A percentile compares a stretch with the other conserved stretches of the same genome.
Evolutionary conservation across 257 asterid genomes (phyloP).

Genomic region (Nicotiana noctiflora): DNA sequence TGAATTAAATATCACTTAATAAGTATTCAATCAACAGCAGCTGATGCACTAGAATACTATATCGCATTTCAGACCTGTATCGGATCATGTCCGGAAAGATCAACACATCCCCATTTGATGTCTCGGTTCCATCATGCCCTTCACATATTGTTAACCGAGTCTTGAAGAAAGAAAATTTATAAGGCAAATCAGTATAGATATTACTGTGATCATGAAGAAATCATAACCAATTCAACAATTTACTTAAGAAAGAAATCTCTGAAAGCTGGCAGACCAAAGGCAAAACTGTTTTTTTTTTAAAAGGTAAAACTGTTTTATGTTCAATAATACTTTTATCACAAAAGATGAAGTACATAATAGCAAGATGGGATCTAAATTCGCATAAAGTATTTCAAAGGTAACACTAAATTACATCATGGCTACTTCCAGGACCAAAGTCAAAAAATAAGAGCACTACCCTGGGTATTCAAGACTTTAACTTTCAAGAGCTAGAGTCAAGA

Average conservation of each 20-base stretch:
- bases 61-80: slow-evolving; percentile 59
- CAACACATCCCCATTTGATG: slow-evolving; percentile 92
- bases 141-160: slow-evolving; percentile 90
- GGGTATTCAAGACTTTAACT: background rate
- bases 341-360: background rate
- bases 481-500: background rate
- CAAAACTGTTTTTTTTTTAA: too few species aligned
- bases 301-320: background rate
- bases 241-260: background rate
- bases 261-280: background rate
- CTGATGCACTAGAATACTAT: background rate
- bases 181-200: slow-evolving; percentile 14
- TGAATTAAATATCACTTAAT: slow-evolving; percentile 11
- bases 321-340: background rate
- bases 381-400: background rate
- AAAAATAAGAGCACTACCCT: background rate
- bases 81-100: slow-evolving; percentile 96
- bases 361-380: background rate
- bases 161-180: slow-evolving; percentile 28
- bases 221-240: slow-evolving; percentile 3
- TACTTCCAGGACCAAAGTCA: background rate
- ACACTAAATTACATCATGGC: background rate
- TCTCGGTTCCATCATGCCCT: slow-evolving; percentile 92
- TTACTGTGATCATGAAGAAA: slow-evolving; percentile 10
- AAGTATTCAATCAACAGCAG: background rate